Evolutionary conservation across 768 basidiomycete species (phyloP).

Genomic region (Phylloporus sp.): DNA sequence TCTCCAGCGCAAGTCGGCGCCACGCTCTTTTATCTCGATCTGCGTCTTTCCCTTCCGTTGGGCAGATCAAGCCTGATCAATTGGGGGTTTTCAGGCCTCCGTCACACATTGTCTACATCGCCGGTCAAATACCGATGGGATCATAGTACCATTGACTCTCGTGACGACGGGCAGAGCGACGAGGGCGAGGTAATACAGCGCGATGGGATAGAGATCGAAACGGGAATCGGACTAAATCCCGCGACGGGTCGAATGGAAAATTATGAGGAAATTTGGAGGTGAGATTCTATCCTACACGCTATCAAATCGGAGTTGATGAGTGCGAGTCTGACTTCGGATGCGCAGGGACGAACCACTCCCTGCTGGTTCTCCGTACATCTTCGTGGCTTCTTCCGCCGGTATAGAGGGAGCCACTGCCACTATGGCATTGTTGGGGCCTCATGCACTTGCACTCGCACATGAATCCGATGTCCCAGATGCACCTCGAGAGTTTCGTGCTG

Average conservation of each 20-base stretch:
- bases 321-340: neutral
- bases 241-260: constrained; percentile 13
- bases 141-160: constrained; percentile 21
- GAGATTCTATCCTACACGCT: neutral
- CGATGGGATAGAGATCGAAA: constrained; percentile 23
- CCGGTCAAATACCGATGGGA: constrained; percentile 18
- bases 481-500: constrained; percentile 10
- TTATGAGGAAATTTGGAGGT: constrained; percentile 26
- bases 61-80: constrained; percentile 12
- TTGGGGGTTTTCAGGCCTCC: constrained; percentile 24
- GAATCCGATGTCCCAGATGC: constrained; percentile 1
- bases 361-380: constrained; percentile 13
- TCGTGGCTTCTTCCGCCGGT: constrained; percentile 16
- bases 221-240: constrained; percentile 20
- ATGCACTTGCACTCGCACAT: constrained; percentile 21
- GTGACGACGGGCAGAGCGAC: constrained; percentile 7
- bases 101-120: constrained; percentile 16
- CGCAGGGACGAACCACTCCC: constrained; percentile 19
- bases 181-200: constrained; percentile 18
- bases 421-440: constrained; percentile 23
- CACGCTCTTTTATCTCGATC: constrained; percentile 23
- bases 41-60: constrained; percentile 24
- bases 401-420: constrained; percentile 13
- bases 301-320: neutral
- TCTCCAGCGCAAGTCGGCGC: constrained; percentile 10